Evolutionary conservation across 1,284 basidiomycete genomes (phyloP).

Genomic region (Trichosporon asahii): DNA sequence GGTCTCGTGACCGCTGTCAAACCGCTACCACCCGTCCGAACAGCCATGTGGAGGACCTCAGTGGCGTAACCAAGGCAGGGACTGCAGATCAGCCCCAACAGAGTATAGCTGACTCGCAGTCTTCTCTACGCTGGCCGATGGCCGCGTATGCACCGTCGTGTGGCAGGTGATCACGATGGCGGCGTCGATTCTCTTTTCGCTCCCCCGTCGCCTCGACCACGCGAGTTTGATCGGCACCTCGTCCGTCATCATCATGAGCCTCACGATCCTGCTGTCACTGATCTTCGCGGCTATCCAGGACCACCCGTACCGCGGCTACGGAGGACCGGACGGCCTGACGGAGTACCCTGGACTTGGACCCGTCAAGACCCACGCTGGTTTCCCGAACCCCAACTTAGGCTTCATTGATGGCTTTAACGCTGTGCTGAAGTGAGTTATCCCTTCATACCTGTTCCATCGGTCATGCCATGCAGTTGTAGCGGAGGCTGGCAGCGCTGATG

Average conservation of each 20-base stretch:
- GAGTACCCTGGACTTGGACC: slow-evolving; percentile 37
- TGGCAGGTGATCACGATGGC: slow-evolving; percentile 56
- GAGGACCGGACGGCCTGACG: slow-evolving; percentile 14
- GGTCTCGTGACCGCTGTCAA: not conserved
- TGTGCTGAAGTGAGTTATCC: slow-evolving; percentile 43
- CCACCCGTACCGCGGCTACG: slow-evolving; percentile 37
- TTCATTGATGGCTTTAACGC: slow-evolving; percentile 58
- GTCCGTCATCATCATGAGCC: slow-evolving; percentile 57
- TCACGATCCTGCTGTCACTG: slow-evolving; percentile 59
- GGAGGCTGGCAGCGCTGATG: too few relatives aligned
- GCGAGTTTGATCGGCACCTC: slow-evolving; percentile 49
- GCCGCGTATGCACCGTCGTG: slow-evolving; percentile 58
- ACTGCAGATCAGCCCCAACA: too few relatives aligned
- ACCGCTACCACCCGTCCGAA: too few relatives aligned
- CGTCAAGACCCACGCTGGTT: slow-evolving; percentile 35
- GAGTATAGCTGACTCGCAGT: slow-evolving; percentile 19
- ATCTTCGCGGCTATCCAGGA: slow-evolving; percentile 59
- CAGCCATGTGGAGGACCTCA: too few relatives aligned
- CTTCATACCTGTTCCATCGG: too few relatives aligned
- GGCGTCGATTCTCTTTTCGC: slow-evolving; percentile 54
- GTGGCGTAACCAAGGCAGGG: too few relatives aligned
- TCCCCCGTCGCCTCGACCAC: slow-evolving; percentile 59
- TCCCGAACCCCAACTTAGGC: slow-evolving; percentile 54
- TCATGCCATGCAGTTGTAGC: too few relatives aligned
- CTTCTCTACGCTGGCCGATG: slow-evolving; percentile 61